Base-by-base conservation (phyloP, 2,329 filamentous ascomycete genomes). In the Colletotrichum spaethianum region DNA sequence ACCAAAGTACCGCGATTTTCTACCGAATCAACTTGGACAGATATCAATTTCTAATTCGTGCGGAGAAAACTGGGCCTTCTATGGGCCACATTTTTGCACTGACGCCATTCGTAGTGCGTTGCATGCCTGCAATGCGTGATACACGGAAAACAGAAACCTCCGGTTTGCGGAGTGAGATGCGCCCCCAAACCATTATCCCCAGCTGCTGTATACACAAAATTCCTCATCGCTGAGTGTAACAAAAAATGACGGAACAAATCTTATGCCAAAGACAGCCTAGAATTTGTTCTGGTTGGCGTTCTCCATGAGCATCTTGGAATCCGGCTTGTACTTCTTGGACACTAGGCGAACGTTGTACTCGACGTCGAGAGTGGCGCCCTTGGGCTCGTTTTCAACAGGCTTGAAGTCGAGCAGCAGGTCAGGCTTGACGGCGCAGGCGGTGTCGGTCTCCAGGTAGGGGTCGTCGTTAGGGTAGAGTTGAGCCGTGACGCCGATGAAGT, bases 381-480 rank as follows among this genome's bases (percentile, higher is more conserved):
- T 78, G 5, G 77, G 73, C 33, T 82, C 80, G 60, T 81, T 78
- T 68, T 82, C 75, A 38, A 84, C 75, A 23, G 83, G 84, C 62
- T 82, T 80, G 71, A 86, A 86, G 36, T 85, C 82, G n/a, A 84
- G 83, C 16, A 84, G 76, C 2, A 85, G 79, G 62, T 83, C 78
- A 38, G 78, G 75, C 72, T 82, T 82, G 26, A 82, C 81, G 14
- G 80, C 80, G 62, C 81, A 82, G 8, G 80, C 80, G 0, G 80
- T 80, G 68, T 82, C 81, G 31, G 80, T 78, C 33, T 75, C 73
- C 20, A 92, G 83, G 75, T 92, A 90, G 67, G 86, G 83, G 80
- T 88, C 86, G 70, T 85, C 82, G 66, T 86, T 82, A 77, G 92
- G 90, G 77, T 92, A 93, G 73, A 93, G 91, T 77, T 93, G 91